Evolutionary conservation across 2,329 filamentous ascomycete species (phyloP).

Genomic region (Hymenoscyphus albidus): DNA sequence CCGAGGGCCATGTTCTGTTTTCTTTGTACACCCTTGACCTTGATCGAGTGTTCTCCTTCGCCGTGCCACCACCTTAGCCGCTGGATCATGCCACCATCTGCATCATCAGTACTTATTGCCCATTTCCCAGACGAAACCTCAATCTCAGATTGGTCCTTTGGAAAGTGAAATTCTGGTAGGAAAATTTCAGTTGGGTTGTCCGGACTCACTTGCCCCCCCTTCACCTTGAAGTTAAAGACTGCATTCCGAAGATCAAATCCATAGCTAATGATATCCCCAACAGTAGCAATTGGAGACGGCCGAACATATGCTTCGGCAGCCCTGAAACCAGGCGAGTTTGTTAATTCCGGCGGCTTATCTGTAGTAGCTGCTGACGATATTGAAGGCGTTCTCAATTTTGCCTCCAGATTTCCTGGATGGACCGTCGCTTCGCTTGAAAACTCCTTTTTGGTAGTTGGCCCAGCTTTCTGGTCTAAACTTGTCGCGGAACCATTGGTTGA

Average conservation of each 20-base stretch:
- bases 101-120: slow-evolving; percentile 73
- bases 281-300: slow-evolving; percentile 72
- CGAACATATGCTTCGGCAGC: slow-evolving; percentile 92
- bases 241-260: slow-evolving; percentile 81
- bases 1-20: slow-evolving; percentile 50
- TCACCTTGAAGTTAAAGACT: slow-evolving; percentile 69
- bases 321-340: slow-evolving; percentile 69
- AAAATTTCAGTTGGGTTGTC: slow-evolving; percentile 76
- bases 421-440: slow-evolving; percentile 55
- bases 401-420: slow-evolving; percentile 71
- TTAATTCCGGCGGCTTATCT: slow-evolving; percentile 52
- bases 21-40: slow-evolving; percentile 68
- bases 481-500: slow-evolving; percentile 45
- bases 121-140: slow-evolving; percentile 83
- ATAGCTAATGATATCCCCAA: slow-evolving; percentile 66
- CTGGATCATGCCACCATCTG: slow-evolving; percentile 67
- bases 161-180: slow-evolving; percentile 90
- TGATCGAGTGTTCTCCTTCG: slow-evolving; percentile 76
- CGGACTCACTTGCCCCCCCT: slow-evolving; percentile 57
- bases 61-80: slow-evolving; percentile 89
- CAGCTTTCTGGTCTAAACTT: slow-evolving; percentile 42
- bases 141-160: slow-evolving; percentile 66
- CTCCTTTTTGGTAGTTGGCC: slow-evolving; percentile 38
- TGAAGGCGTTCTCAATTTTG: slow-evolving; percentile 63
- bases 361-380: slow-evolving; percentile 54